Evolutionary conservation across 2,329 filamentous ascomycete genomes (phyloP).

Genomic region (Fusarium abutilonis): DNA sequence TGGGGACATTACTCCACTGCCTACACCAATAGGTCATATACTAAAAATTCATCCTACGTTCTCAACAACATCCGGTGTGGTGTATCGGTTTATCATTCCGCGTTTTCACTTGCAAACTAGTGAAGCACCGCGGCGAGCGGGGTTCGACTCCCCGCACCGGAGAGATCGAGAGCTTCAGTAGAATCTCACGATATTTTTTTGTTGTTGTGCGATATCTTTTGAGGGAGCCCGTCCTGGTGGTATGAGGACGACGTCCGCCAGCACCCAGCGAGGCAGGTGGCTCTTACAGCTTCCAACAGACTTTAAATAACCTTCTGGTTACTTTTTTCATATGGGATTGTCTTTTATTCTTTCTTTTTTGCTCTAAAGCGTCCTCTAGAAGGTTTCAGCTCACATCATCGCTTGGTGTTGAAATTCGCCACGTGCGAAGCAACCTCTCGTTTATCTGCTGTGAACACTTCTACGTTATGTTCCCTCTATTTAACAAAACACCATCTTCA

Average conservation of each 20-base stretch:
- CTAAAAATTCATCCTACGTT: background rate
- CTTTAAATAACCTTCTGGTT: background rate
- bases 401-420: background rate
- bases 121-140: constrained; percentile 32
- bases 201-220: background rate
- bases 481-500: background rate
- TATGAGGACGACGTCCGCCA: background rate
- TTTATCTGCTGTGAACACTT: background rate
- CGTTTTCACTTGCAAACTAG: constrained; percentile 27
- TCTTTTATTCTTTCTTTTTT: background rate
- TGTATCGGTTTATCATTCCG: constrained; percentile 35
- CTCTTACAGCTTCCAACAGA: background rate
- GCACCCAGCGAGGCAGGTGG: background rate
- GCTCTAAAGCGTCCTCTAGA: background rate
- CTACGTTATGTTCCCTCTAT: background rate
- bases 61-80: constrained; percentile 13
- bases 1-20: background rate
- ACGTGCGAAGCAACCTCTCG: background rate
- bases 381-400: background rate
- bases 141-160: constrained; percentile 40
- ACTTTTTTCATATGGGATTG: background rate
- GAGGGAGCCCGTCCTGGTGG: background rate
- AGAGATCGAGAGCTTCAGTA: background rate
- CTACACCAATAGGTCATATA: background rate
- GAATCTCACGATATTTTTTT: background rate